Base-by-base conservation (phyloP, 371 early-diverging fungal species). In the Mucor racemosus region DNA sequence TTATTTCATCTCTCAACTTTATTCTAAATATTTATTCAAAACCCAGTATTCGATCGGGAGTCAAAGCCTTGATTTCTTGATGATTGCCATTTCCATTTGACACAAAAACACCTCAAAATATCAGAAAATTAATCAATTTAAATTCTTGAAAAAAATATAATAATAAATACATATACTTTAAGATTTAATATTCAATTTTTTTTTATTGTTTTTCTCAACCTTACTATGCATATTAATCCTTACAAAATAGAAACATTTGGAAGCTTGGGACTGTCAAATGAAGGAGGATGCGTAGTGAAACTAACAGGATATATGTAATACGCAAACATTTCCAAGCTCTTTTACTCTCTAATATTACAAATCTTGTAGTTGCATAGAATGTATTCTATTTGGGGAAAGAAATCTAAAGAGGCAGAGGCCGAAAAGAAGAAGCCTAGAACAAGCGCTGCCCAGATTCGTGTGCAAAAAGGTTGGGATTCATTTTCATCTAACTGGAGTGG, bases 401-500 rank as follows among this genome's bases (percentile, higher is more conserved):
- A 95, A 77, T 91, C 92, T 67, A 88, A 91, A 62, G 90, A 89
- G 69, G 93, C 86, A 15, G 85, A 79, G 35, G 89, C 84, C 39
- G 91, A 90, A 65, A 89, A 91, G 70, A 91, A 85, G 74, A 93
- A 94, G 77, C 88, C 93, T 17, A 93, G 92, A 79, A 91, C 91
- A 17, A 89, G 92, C 55, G 94, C 97, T 4, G 95, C 95, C 10
- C 92, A 92, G 69, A 92, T 97, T 57, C 88, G 97, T 60, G 87
- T 96, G 33, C 97, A 97, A 78, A 98, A 96, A 88, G 96, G 94
- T 91, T 73, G 33, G 9, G 7, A 34, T 15, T n/a, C 48, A n/a
- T 44, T 14, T 8, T 33, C 34, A 42, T 15, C 13, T 11, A 38
- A 9, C n/a, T 35, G 17, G 10, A 8, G 13, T 50, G 13, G 17